phyloP scores from a whole-genome alignment of 192 early-diverging fungal species.

The Lobosporangium transversale region DNA sequence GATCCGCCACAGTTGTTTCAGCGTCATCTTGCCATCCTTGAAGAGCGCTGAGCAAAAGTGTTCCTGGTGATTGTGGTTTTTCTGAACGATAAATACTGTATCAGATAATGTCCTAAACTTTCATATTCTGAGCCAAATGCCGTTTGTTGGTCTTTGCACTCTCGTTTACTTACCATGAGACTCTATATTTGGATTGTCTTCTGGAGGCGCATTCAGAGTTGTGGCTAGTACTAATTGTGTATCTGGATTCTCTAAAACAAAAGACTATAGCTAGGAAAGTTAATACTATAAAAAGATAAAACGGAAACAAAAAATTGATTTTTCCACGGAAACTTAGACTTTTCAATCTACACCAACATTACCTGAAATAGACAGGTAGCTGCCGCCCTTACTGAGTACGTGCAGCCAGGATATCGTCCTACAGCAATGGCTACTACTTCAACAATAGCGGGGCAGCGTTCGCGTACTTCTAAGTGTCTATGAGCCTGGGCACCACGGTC shows the following conservation, averaged over 20 bases:
- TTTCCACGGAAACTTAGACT: too few relatives aligned
- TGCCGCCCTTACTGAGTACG: constrained; percentile 79
- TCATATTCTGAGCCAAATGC: too few relatives aligned
- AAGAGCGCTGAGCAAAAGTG: constrained; percentile 83
- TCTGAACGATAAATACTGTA: constrained; percentile 54
- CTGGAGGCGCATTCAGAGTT: constrained; percentile 83
- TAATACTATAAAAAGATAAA: background rate
- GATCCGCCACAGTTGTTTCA: constrained; percentile 62
- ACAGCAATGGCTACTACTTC: constrained; percentile 83
- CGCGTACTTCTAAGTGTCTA: constrained; percentile 21
- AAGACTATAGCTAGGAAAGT: constrained; percentile 56
- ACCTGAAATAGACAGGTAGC: constrained; percentile 83
- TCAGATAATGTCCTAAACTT: too few relatives aligned
- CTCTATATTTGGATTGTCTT: constrained; percentile 71
- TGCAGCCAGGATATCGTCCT: constrained; percentile 56
- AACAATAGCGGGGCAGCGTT: constrained; percentile 84
- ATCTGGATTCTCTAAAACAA: constrained; percentile 85
- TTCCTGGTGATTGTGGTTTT: constrained; percentile 86
- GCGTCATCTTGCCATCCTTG: constrained; percentile 77
- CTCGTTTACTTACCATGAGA: constrained; percentile 63
- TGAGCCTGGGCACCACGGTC: constrained; percentile 26
- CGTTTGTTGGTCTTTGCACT: too few relatives aligned
- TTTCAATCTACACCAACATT: too few relatives aligned
- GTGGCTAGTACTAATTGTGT: constrained; percentile 88
- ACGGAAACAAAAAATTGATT: background rate